Base-by-base conservation (phyloP, 169 alveolate species). In the Plasmodium malariae region DNA sequence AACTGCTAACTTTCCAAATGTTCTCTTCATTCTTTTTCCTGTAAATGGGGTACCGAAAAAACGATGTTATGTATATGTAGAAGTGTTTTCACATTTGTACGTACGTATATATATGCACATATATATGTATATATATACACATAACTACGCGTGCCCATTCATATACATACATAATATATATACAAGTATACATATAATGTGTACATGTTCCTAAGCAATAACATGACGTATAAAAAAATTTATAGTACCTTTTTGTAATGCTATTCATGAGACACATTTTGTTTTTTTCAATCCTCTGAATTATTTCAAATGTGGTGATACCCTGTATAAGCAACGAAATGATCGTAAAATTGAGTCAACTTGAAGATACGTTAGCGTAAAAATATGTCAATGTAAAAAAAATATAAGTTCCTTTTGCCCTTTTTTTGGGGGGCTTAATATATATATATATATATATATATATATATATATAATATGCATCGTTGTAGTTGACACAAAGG, bases 281-380 rank as follows among this genome's bases (percentile, higher is more conserved):
- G 89, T 87, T 87, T 43, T 49, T 65, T 26, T 88, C 57, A 28
- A 92, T 68, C 59, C 94, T 68, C 3, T 71, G 49, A 37, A 92
- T 83, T 24, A 92, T 85, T 49, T 74, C 93, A 40, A 59, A 55
- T 54, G 93, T 87, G 6, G 94, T 92, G 85, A 87, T 63, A 45
- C 62, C 92, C 91, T 43, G 78, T 21, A 69, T 72, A 67, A 19
- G 21, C 37, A 12, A 48, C n/a, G 17, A 70, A 45, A 70, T n/a
- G n/a, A n/a, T n/a, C n/a, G n/a, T n/a, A n/a, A n/a, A n/a, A n/a
- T n/a, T n/a, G n/a, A n/a, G n/a, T n/a, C n/a, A n/a, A n/a, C n/a
- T n/a, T n/a, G n/a, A n/a, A n/a, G n/a, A n/a, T n/a, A n/a, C n/a
- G n/a, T n/a, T n/a, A 55, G 21, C 9, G 21, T 17, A 55, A 55